Conservation (phyloP, 805 yeast species). For the Starmerella tilneyi region DNA sequence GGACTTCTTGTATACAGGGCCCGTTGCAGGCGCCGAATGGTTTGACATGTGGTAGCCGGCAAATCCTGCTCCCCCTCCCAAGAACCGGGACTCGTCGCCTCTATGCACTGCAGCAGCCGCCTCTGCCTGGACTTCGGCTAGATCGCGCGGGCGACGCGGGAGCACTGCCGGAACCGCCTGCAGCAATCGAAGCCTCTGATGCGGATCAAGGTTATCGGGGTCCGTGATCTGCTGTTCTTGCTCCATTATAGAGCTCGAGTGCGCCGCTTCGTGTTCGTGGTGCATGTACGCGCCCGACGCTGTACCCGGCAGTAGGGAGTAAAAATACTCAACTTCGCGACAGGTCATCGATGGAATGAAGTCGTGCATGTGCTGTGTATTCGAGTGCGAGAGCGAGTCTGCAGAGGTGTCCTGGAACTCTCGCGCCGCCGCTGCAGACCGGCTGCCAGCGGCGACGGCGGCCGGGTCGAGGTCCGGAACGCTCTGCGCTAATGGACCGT, state of each 20-base stretch:
- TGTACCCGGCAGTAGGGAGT: constrained; percentile 20
- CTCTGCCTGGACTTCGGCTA: constrained; percentile 22
- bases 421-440: background rate
- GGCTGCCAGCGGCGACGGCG: constrained; percentile 3
- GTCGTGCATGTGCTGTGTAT: constrained; percentile 15
- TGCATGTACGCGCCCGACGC: constrained; percentile 4
- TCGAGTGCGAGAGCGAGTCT: background rate
- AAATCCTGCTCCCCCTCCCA: background rate
- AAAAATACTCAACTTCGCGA: constrained; percentile 22
- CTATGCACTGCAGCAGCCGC: constrained; percentile 6
- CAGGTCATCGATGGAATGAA: constrained; percentile 22
- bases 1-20: constrained; percentile 7
- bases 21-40: background rate
- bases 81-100: constrained; percentile 6
- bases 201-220: constrained; percentile 23
- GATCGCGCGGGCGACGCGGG: constrained; percentile 21
- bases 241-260: constrained; percentile 16
- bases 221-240: constrained; percentile 19
- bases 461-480: background rate
- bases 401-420: constrained; percentile 2
- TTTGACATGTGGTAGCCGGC: background rate
- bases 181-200: constrained; percentile 18
- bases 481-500: too few species aligned
- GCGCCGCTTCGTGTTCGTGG: constrained; percentile 16
- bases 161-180: constrained; percentile 16